These are phyloP conservation scores for Colletotrichum spinosum DNA, from an alignment of 2,329 filamentous ascomycete species.

Conservation along the genomic window DNA sequence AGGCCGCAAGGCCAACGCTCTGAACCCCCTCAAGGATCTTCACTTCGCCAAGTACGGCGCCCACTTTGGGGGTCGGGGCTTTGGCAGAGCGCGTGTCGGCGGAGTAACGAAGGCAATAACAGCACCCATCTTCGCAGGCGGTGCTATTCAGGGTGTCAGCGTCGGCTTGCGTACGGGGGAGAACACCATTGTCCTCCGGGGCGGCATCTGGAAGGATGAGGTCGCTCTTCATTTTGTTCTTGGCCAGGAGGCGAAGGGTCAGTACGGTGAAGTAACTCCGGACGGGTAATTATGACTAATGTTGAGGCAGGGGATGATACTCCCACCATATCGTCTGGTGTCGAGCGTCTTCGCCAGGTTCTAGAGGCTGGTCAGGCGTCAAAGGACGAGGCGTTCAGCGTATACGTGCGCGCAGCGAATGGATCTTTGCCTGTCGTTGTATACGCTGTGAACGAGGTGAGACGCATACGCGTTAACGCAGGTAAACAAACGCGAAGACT, in stretches of 20 bases:
- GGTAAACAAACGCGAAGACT: background rate
- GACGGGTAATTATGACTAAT: background rate
- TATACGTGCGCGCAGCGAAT: background rate
- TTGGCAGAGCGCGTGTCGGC: conserved; percentile 53
- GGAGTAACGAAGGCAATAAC: conserved; percentile 58
- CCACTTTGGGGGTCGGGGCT: conserved; percentile 52
- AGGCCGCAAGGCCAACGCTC: conserved; percentile 39
- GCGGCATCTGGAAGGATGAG: conserved; percentile 54
- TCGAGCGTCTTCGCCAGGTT: conserved; percentile 9
- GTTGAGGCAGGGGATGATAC: background rate
- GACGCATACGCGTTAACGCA: background rate
- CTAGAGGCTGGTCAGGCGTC: background rate
- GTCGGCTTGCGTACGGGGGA: conserved; percentile 52
- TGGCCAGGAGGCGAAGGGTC: conserved; percentile 47
- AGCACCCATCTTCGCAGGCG: conserved; percentile 45
- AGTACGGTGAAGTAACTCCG: no score
- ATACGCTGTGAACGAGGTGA: conserved; percentile 19
- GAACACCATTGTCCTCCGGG: conserved; percentile 50
- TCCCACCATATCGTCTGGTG: conserved; percentile 16
- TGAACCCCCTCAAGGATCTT: conserved; percentile 44
- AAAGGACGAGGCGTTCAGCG: background rate
- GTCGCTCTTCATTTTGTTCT: conserved; percentile 55
- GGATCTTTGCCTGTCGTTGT: conserved; percentile 11
- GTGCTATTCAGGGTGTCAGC: conserved; percentile 53
- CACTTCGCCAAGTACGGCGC: conserved; percentile 54